Evolutionary conservation across 495 filamentous ascomycete genomes (phyloP), one percentile per base, ranked within the genome.

Genomic region (Neurospora intermedia): DNA sequence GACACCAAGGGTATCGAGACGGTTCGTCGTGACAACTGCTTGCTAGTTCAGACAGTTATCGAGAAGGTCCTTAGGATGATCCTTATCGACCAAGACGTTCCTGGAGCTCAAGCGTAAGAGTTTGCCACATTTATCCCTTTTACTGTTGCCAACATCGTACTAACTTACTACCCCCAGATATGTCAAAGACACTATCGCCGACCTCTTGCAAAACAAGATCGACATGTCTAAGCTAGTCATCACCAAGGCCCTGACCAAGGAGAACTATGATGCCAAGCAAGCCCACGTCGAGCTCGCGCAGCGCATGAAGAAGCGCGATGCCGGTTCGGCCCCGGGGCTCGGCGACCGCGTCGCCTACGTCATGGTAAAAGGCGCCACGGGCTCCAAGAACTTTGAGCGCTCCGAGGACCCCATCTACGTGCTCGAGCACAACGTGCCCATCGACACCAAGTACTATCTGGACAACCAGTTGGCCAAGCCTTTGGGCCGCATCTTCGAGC

Each of bases 191-290:
- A 96, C 92, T 38, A 99, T 99, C 73, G 91, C 96, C 4, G 93
- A 97, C 78, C 90, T 99, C 27, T 85, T 99, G 15, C 96, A 98
- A 79, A 98, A 98, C 84, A 97, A 96, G 78, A 83, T 99, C 78
- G 96, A 99, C 84, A 97, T 99, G 94, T 97, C 94, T 18, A 97
- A 98, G 80, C 89, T 99, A 6, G 96, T 99, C 80, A 99, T 99
- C 80, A 99, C 96, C 11, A 99, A 99, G 82, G 96, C 96, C 1
- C 86, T 98, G 16, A 88, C 96, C 2, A 98, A 98, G 80, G 85
- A 87, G 35, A 83, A 82, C 72, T 99, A 99, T 77, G 88, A 87
- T 13, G 91, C 89, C 35, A 98, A 96, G 81, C 96, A 98, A 83
- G 96, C 96, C 0, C 96, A 99, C 81, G 92, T 95, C 69, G 94